Conservation (phyloP, 2,329 filamentous ascomycete genomes). For the Coniella lustricola region DNA sequence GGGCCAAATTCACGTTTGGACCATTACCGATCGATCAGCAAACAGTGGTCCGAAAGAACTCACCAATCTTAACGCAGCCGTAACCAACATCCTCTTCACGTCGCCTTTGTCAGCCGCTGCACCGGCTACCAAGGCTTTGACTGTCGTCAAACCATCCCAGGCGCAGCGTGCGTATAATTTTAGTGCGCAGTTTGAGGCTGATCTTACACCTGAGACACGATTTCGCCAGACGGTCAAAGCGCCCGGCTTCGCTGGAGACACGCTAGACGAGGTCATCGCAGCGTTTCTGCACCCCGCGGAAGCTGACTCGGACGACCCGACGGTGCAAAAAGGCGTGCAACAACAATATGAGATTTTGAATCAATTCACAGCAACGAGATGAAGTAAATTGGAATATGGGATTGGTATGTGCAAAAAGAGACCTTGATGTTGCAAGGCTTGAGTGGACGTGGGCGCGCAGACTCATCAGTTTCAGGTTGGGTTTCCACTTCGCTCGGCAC, state of each 20-base stretch:
- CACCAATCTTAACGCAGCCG: slow-evolving; percentile 67
- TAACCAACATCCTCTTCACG: slow-evolving; percentile 75
- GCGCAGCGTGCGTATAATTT: slow-evolving; percentile 59
- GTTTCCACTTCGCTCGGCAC: slow-evolving; percentile 3
- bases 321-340: slow-evolving; percentile 29
- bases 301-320: slow-evolving; percentile 27
- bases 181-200: slow-evolving; percentile 52
- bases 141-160: slow-evolving; percentile 74
- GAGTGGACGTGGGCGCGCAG: too few relatives aligned
- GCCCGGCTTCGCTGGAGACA: slow-evolving; percentile 39
- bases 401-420: slow-evolving; percentile 17
- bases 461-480: slow-evolving; percentile 12
- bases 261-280: slow-evolving; percentile 43
- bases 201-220: slow-evolving; percentile 32
- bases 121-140: slow-evolving; percentile 42
- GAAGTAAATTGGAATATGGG: slow-evolving; percentile 19
- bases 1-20: slow-evolving; percentile 77
- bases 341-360: slow-evolving; percentile 34
- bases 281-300: slow-evolving; percentile 33
- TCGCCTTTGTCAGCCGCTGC: slow-evolving; percentile 43
- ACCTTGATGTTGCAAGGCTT: neutral
- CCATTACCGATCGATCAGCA: slow-evolving; percentile 49
- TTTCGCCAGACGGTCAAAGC: slow-evolving; percentile 39
- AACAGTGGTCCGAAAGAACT: slow-evolving; percentile 61
- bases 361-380: slow-evolving; percentile 17